A percentile compares a stretch with the other conserved stretches of the same genome.
Evolutionary conservation across 2,329 filamentous ascomycete genomes (phyloP).

Genomic region (Pyricularia grisea): DNA sequence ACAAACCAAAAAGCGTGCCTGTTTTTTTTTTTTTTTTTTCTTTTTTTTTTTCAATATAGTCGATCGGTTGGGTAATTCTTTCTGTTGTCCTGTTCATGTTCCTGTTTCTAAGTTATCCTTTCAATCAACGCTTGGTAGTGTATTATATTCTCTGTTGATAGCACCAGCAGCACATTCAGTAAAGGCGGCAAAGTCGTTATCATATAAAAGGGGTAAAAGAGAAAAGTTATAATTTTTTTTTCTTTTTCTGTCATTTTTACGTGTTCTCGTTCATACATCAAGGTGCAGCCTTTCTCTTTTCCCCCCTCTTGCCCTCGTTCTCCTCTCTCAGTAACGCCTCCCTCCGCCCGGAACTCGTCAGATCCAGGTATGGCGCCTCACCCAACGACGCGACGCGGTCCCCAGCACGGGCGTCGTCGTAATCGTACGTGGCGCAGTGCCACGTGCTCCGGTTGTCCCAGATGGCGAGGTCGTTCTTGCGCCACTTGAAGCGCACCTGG

Average conservation of each 20-base stretch:
- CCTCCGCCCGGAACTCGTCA: slow-evolving; percentile 15
- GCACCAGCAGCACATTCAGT: not conserved
- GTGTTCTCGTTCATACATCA: not conserved
- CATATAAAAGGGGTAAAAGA: not conserved
- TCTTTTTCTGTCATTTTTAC: not conserved
- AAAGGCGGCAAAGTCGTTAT: not conserved
- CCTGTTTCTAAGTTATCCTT: not conserved
- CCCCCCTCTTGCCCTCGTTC: not conserved
- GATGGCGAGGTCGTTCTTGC: slow-evolving; percentile 45
- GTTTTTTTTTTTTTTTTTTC: too few species aligned
- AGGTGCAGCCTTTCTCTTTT: not conserved
- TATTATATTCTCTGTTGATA: not conserved
- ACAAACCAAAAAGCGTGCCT: not conserved
- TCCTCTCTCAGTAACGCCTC: not conserved
- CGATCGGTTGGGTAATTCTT: not conserved
- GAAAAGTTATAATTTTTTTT: not conserved
- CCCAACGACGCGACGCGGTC: slow-evolving; percentile 31
- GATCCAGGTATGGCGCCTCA: slow-evolving; percentile 32
- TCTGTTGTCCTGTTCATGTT: not conserved
- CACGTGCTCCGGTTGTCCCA: slow-evolving; percentile 54
- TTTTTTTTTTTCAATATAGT: not conserved
- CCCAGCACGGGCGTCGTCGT: slow-evolving; percentile 32
- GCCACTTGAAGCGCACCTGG: slow-evolving; percentile 45
- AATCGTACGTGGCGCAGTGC: slow-evolving; percentile 53
- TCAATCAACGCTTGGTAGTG: not conserved